A percentile compares a stretch with the other conserved stretches of the same genome.
Conservation (phyloP, 129 eudicot species). For the Escallonia herrerae region DNA sequence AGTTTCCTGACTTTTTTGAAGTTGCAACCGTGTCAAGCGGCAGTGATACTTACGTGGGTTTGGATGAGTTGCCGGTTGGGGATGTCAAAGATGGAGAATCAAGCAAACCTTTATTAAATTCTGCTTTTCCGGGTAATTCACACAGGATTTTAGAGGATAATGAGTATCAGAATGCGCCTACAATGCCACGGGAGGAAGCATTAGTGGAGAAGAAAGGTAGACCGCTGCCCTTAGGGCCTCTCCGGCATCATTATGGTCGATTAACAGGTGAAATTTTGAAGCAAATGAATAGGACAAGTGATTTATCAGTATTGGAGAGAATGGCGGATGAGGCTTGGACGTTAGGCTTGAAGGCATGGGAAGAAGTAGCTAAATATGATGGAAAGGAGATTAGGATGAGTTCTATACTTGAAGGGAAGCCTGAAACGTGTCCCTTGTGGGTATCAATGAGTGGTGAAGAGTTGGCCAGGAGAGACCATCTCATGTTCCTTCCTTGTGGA, state of each 20-base stretch:
- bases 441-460: constrained; percentile 55
- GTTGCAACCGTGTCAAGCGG: constrained; percentile 37
- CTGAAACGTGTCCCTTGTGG: constrained; percentile 78
- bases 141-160: constrained; percentile 47
- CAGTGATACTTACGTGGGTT: constrained; percentile 19
- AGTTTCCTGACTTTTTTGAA: constrained; percentile 67
- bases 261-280: constrained; percentile 51
- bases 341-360: constrained; percentile 81
- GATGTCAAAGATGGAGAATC: constrained; percentile 26
- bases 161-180: constrained; percentile 23
- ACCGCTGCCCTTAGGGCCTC: constrained; percentile 19
- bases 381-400: constrained; percentile 31
- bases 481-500: constrained; percentile 92
- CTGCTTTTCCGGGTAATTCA: constrained; percentile 31
- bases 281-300: constrained; percentile 36
- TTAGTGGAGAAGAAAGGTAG: constrained; percentile 13
- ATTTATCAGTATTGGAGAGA: constrained; percentile 60
- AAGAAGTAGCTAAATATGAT: constrained; percentile 42
- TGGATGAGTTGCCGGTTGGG: constrained; percentile 10
- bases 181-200: constrained; percentile 14
- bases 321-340: constrained; percentile 96
- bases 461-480: constrained; percentile 39
- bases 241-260: constrained; percentile 52
- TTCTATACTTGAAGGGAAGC: constrained; percentile 63
- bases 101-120: constrained; percentile 29